Base-by-base conservation (phyloP, 2,329 filamentous ascomycete genomes). In the Alternaria dauci region DNA sequence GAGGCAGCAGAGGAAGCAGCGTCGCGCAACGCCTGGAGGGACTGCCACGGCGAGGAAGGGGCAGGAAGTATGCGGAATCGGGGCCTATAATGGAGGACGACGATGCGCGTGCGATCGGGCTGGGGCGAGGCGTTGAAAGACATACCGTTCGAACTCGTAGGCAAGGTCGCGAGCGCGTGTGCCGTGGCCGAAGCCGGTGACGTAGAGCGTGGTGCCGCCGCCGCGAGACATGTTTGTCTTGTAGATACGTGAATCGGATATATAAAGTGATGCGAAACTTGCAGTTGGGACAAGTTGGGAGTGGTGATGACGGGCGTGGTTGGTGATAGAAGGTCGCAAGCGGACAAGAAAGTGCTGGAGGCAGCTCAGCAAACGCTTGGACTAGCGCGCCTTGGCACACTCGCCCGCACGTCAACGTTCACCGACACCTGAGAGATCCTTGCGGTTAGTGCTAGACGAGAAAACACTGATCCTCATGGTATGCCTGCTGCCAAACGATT, bases 91-190 rank as follows among this genome's bases (percentile, higher is more conserved):
- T 60, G 65, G 68, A 67, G 67, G 74, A 67, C 64, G 69, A 72
- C 61, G 72, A 74, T 47, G 68, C 65, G 63, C 65, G 61, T 71
- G 69, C 73, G 75, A 70, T 75, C 63, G 71, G 34, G 74, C 36
- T 55, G 61, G 61, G 63, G 73, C 73, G 76, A 77, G 73, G 73
- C 76, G 77, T 63, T 83, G 44, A 25, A 46, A 82, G 87, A 96
- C 94, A 89, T 97, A 97, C 93, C 94, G 93, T 94, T 98, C 94
- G 91, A 98, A 98, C 87, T 98, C 94, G 91, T 96, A 97, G 86
- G 94, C 93, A 81, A 98, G 92, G 87, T 99, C 94, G 89, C 95
- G 93, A 81, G 95, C 93, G 86, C 95, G 93, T 81, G 94, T 97
- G 82, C 94, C 93, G 83, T 97, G 93, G 88, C 94, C 96, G 83